Percentiles rank a stretch among this genome's conserved stretches.
These are phyloP conservation scores for Chaetomiaceae sp. DNA, from an alignment of 2,329 filamentous ascomycete species.

Conservation along the genomic window DNA sequence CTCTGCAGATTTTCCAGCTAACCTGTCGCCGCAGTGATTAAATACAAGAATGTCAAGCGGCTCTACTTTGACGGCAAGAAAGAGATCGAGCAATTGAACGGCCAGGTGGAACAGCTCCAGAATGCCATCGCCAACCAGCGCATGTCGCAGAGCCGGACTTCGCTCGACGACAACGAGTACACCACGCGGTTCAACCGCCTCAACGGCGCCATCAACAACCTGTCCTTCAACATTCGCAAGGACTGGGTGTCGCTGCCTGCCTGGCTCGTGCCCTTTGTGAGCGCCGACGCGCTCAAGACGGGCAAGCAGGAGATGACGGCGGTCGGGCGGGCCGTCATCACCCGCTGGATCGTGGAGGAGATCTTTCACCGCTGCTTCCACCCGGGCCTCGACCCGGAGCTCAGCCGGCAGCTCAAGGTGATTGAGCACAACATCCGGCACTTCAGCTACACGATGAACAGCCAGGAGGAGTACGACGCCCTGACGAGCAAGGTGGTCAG, in stretches of 20 bases:
- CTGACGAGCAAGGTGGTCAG: constrained; percentile 80
- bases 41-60: constrained; percentile 97
- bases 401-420: constrained; percentile 74
- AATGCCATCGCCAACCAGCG: constrained; percentile 97
- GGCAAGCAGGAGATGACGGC: constrained; percentile 98
- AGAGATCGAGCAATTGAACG: constrained; percentile 81
- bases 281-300: constrained; percentile 74
- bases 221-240: constrained; percentile 94
- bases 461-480: constrained; percentile 83
- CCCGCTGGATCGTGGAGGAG: constrained; percentile 83
- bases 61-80: constrained; percentile 94
- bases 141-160: constrained; percentile 87
- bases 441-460: constrained; percentile 65
- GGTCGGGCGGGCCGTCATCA: constrained; percentile 81
- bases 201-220: constrained; percentile 88
- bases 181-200: constrained; percentile 80
- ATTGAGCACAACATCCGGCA: constrained; percentile 84
- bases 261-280: constrained; percentile 76
- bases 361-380: constrained; percentile 92
- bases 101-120: constrained; percentile 88
- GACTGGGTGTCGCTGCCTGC: constrained; percentile 77
- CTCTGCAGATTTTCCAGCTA: constrained; percentile 15
- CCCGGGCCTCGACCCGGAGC: constrained; percentile 68
- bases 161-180: constrained; percentile 94
- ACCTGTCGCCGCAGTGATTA: constrained; percentile 59